A percentile compares a stretch with the other conserved stretches of the same genome.
Conservation (phyloP, 805 yeast genomes). For the Ogataea henricii region DNA sequence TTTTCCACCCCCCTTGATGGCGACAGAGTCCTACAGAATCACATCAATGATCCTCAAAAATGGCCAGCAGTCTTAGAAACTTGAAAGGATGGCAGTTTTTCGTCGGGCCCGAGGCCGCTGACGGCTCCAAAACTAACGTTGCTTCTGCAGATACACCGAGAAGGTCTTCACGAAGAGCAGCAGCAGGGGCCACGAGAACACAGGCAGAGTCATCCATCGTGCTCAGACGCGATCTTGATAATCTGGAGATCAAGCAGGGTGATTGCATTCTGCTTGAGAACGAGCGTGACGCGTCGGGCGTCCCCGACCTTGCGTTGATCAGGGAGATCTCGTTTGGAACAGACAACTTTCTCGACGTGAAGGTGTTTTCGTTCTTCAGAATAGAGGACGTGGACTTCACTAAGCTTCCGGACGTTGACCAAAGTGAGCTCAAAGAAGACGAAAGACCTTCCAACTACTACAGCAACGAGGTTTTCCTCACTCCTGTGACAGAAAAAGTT, state of each 20-base stretch:
- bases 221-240: conserved; percentile 48
- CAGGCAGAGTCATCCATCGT: conserved; percentile 18
- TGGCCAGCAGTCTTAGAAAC: conserved; percentile 30
- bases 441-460: conserved; percentile 10
- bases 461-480: conserved; percentile 53
- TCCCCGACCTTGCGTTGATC: conserved; percentile 48
- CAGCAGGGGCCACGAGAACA: conserved; percentile 8
- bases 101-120: conserved; percentile 13
- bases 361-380: conserved; percentile 50
- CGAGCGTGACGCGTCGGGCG: conserved; percentile 31
- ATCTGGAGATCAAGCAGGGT: conserved; percentile 52
- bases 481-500: conserved; percentile 51
- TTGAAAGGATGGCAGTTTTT: conserved; percentile 41
- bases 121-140: neutral
- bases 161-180: conserved; percentile 25
- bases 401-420: conserved; percentile 30
- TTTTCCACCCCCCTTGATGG: too few species aligned
- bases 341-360: conserved; percentile 47
- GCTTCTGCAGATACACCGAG: conserved; percentile 15
- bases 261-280: conserved; percentile 47
- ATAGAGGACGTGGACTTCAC: conserved; percentile 40
- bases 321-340: conserved; percentile 55
- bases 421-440: neutral
- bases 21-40: too few species aligned
- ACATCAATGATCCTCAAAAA: conserved; percentile 8